Percentiles rank a stretch among this genome's conserved stretches.
Evolutionary conservation across 129 eudicot species (phyloP).

Genomic region (Daucus carota): DH1_v3.0 NC_030386.2:11682501-11683000

Average conservation of each 20-base stretch:
- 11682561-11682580: slow-evolving; percentile 6
- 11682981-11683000: not conserved
- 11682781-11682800: not conserved
- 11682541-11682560: slow-evolving; percentile 6
- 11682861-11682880: slow-evolving; percentile 6
- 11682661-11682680: slow-evolving; percentile 11
- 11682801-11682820: slow-evolving; percentile 8
- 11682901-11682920: not conserved
- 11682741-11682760: slow-evolving; percentile 5
- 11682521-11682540: not conserved
- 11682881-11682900: not conserved
- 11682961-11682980: not conserved
- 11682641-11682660: not conserved
- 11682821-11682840: slow-evolving; percentile 1
- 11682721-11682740: not conserved
- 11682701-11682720: not conserved
- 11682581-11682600: not conserved
- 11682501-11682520: too few species aligned
- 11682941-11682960: not conserved
- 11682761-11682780: slow-evolving; percentile 9
- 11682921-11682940: not conserved
- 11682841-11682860: slow-evolving; percentile 26
- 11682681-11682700: not conserved
- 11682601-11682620: slow-evolving; percentile 12
- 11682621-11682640: slow-evolving; percentile 9